A percentile compares a stretch with the other conserved stretches of the same genome.
Evolutionary conservation across 192 early-diverging fungal genomes (phyloP).

Genomic region (Thoreauomyces humboldtii): DNA sequence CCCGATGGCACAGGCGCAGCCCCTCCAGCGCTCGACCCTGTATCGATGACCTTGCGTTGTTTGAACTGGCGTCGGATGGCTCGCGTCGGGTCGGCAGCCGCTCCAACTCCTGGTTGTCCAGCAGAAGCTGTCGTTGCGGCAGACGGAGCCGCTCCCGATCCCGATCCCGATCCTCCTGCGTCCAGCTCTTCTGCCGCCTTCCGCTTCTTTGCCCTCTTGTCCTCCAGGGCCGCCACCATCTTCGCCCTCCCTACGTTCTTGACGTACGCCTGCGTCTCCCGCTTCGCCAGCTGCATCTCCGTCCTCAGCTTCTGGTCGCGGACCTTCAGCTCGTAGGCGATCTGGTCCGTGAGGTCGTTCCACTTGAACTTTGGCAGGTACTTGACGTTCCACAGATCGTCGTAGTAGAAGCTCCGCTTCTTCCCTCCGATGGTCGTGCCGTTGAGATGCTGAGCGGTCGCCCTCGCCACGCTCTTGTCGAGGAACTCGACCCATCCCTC

Average conservation of each 20-base stretch:
- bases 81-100: background rate
- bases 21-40: background rate
- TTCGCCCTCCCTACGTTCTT: constrained; percentile 85
- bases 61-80: constrained; percentile 30
- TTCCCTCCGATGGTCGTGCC: constrained; percentile 82
- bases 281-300: constrained; percentile 79
- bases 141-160: constrained; percentile 19
- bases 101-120: background rate
- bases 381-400: constrained; percentile 96
- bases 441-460: constrained; percentile 74
- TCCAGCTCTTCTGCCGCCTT: constrained; percentile 31
- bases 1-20: background rate
- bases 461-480: constrained; percentile 87
- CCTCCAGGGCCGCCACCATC: constrained; percentile 79
- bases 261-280: constrained; percentile 84
- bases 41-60: constrained; percentile 33
- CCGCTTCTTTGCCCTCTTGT: constrained; percentile 54
- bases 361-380: constrained; percentile 97
- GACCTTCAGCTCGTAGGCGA: constrained; percentile 71
- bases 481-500: constrained; percentile 98
- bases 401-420: constrained; percentile 81
- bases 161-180: background rate
- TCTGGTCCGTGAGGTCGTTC: constrained; percentile 90
- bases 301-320: constrained; percentile 76
- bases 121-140: background rate